Evolutionary conservation across 176 grass and related monocot genomes (phyloP), one percentile per base, ranked within the genome.

Genomic region (Avena insularis): DNA sequence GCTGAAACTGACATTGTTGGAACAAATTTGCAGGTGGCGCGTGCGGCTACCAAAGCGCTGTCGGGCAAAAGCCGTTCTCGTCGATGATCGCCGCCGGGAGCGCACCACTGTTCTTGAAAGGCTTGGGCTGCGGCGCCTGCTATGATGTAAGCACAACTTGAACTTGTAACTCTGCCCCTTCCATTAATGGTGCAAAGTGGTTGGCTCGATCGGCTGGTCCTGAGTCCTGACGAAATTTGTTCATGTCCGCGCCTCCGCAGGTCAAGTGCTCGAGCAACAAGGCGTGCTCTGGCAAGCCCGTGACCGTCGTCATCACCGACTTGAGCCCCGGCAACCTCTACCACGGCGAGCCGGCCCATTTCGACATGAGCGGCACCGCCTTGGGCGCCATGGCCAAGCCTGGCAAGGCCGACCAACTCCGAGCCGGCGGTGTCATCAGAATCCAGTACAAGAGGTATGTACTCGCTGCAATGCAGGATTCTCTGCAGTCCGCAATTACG

Each of bases 331-430:
- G 93, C 45, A 50, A 50, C 13, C 71, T 75, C n/a, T 75, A 75
- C 82, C 77, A 82, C 6, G 58, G 75, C 0, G 84, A 88, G 47
- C n/a, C 71, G 15, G 87, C 68, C 12, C 93, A 91, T 64, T 98
- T 98, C 71, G 93, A 98, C 85, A 90, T 95, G 87, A 95, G 92
- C 76, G 96, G 96, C 29, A 94, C 93, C 3, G 89, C 93, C 46
- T 77, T 98, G 80, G 92, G 93, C 57, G 86, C 93, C 78, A 87
- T 98, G 90, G 92, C 93, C 2, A 87, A 67, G 76, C 64, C 84
- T 8, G 93, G 92, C 13, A 76, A 70, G 79, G 82, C 86, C 8
- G 90, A 98, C 82, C 31, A 63, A 25, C 86, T 98, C 20, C 93
- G 96, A 16, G 82, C 90, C 35, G 66, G 82, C 16, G 96, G 96